Conservation (phyloP, 495 filamentous ascomycete genomes). For the Oleoguttula mirabilis region DNA sequence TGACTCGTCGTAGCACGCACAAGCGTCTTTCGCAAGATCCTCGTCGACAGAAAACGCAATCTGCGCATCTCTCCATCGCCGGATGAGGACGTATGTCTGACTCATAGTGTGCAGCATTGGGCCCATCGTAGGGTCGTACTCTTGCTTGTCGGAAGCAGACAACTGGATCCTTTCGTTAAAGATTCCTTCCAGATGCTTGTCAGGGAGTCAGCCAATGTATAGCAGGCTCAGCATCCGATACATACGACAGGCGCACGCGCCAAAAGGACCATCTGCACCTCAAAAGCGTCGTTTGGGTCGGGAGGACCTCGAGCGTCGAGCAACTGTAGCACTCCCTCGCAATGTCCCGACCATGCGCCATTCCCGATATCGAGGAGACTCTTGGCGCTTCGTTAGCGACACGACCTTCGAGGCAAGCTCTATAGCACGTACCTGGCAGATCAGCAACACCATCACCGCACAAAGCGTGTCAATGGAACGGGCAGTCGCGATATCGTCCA, state of each 20-base stretch:
- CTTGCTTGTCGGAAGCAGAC: too few relatives aligned
- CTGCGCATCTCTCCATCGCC: too few relatives aligned
- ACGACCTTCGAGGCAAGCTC: too few relatives aligned
- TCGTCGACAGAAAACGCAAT: too few relatives aligned
- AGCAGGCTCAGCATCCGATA: neutral
- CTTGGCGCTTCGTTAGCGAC: too few relatives aligned
- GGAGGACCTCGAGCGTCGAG: constrained; percentile 2
- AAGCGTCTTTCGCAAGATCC: too few relatives aligned
- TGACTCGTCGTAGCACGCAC: too few relatives aligned
- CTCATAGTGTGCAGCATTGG: too few relatives aligned
- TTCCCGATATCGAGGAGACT: neutral
- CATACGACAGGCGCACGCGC: constrained; percentile 22
- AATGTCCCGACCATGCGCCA: neutral
- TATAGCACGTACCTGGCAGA: constrained; percentile 17
- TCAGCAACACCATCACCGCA: constrained; percentile 11
- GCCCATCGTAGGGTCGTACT: too few relatives aligned
- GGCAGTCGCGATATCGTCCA: constrained; percentile 4
- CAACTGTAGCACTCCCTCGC: constrained; percentile 4
- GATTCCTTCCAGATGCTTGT: neutral
- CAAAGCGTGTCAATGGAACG: constrained; percentile 12
- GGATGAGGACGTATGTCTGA: too few relatives aligned
- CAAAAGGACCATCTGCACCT: neutral
- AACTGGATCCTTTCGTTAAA: neutral
- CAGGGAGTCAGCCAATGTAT: neutral
- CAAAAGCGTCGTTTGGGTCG: neutral